Evolutionary conservation across 257 asterid genomes (phyloP), one percentile per base, ranked within the genome.

Genomic region (Leonotis leonurus): DNA sequence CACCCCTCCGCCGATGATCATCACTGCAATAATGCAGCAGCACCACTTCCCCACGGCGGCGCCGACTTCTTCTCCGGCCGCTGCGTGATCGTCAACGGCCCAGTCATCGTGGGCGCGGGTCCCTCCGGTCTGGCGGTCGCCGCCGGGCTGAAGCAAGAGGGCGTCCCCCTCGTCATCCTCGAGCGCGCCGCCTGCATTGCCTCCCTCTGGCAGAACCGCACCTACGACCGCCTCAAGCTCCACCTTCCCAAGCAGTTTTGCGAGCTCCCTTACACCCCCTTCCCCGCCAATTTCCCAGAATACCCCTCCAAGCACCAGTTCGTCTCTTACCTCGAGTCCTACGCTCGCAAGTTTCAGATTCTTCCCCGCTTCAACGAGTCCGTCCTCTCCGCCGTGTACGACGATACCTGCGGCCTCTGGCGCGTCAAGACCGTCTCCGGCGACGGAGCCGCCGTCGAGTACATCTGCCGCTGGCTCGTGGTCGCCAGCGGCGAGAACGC

Each of bases 111-210:
- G 0, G 97, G 97, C 0, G 94, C 95, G 2, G 97, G 97, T 0
- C 97, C 97, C 2, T 86, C 97, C 0, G 97, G 97, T 1, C 50
- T 90, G 35, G 95, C 95, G 6, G 90, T 90, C n/a, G 95, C 75
- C 0, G 97, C 95, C 0, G 95, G 96, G 18, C 90, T 90, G 5
- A 78, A 78, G 46, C 82, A 68, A 30, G 83, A 87, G 60, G 88
- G 90, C 12, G 96, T 90, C 1, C 96, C 97, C 1, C 76, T 87
- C 20, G 77, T 90, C 13, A 72, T 90, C 20, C 88, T 90, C 3
- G 97, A 90, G 39, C 32, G 88, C 21, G 85, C 94, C 44, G 76
- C 75, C 83, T 90, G 97, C 95, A 90, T 90, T 90, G 97, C 96
- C 13, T 81, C 97, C 14, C 59, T 90, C 11, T 90, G 97, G 97